Conservation (phyloP, 2,329 filamentous ascomycete genomes). For the Fusarium sp. region DNA sequence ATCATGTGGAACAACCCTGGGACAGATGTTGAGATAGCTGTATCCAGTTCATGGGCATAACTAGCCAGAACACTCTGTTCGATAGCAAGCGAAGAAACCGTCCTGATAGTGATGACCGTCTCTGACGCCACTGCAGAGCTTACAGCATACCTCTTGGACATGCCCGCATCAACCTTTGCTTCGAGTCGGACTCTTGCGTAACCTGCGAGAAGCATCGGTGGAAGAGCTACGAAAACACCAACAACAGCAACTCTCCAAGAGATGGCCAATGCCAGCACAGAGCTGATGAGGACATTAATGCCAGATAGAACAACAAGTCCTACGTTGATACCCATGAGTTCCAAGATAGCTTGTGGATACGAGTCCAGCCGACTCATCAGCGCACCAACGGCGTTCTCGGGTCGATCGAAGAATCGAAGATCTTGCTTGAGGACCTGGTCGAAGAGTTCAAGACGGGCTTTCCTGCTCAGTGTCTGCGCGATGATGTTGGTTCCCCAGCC, state of each 20-base stretch:
- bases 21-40: constrained; percentile 24
- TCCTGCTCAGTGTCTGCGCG: constrained; percentile 1
- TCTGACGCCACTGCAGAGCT: constrained; percentile 56
- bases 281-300: constrained; percentile 42
- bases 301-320: constrained; percentile 47
- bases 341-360: constrained; percentile 56
- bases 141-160: constrained; percentile 45
- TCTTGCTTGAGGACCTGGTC: constrained; percentile 49
- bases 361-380: constrained; percentile 48
- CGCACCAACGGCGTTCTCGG: constrained; percentile 51
- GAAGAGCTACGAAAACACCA: constrained; percentile 54
- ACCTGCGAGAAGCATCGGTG: constrained; percentile 48
- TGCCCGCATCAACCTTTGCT: constrained; percentile 49
- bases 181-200: constrained; percentile 53
- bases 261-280: constrained; percentile 55
- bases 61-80: constrained; percentile 45
- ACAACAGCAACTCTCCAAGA: constrained; percentile 62
- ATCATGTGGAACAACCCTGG: not conserved
- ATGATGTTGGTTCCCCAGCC: constrained; percentile 9
- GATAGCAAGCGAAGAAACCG: constrained; percentile 54
- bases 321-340: constrained; percentile 54
- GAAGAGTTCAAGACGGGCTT: constrained; percentile 3
- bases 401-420: constrained; percentile 55
- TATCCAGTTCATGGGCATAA: constrained; percentile 45
- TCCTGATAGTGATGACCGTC: constrained; percentile 51